phyloP scores from a whole-genome alignment of 352 stramenopile species.

The Globisporangium echinulatum region DNA sequence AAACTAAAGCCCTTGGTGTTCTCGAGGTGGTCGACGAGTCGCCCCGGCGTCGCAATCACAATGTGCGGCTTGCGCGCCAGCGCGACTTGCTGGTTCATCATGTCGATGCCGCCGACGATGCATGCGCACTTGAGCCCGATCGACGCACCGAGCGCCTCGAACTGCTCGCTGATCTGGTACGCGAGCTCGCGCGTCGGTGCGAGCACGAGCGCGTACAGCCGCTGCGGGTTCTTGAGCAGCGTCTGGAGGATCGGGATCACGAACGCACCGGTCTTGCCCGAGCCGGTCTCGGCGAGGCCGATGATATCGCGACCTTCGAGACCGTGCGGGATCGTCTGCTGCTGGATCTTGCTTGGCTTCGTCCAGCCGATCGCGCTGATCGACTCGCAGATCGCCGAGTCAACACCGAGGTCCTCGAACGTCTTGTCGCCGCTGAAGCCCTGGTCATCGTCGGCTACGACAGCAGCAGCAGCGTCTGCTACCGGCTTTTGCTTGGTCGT shows the following conservation, averaged over 20 bases:
- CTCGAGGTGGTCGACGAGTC: constrained; percentile 93
- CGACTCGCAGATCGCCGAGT: constrained; percentile 87
- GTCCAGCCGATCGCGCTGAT: constrained; percentile 91
- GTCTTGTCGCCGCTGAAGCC: constrained; percentile 66
- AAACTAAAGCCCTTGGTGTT: constrained; percentile 96
- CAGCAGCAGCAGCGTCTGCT: not conserved
- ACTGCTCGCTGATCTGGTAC: constrained; percentile 95
- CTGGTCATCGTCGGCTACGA: constrained; percentile 18
- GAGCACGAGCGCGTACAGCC: constrained; percentile 88
- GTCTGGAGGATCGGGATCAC: constrained; percentile 91
- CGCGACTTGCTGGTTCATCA: constrained; percentile 96
- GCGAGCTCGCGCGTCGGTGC: constrained; percentile 93
- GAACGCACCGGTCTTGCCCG: constrained; percentile 94
- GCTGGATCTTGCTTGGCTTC: constrained; percentile 94
- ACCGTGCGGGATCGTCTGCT: constrained; percentile 88
- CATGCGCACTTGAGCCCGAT: constrained; percentile 92
- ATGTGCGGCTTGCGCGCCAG: constrained; percentile 96
- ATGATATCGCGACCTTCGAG: constrained; percentile 96
- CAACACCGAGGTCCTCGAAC: constrained; percentile 90
- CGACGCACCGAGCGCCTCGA: constrained; percentile 85
- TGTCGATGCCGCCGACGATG: constrained; percentile 96
- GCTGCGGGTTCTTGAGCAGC: constrained; percentile 87
- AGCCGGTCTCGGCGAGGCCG: constrained; percentile 93
- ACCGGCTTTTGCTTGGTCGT: not conserved
- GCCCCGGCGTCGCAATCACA: constrained; percentile 91